Evolutionary conservation across 257 asterid species (phyloP), one percentile per base, ranked within the genome.

Genomic region (Solanum megistacrolobum): DNA sequence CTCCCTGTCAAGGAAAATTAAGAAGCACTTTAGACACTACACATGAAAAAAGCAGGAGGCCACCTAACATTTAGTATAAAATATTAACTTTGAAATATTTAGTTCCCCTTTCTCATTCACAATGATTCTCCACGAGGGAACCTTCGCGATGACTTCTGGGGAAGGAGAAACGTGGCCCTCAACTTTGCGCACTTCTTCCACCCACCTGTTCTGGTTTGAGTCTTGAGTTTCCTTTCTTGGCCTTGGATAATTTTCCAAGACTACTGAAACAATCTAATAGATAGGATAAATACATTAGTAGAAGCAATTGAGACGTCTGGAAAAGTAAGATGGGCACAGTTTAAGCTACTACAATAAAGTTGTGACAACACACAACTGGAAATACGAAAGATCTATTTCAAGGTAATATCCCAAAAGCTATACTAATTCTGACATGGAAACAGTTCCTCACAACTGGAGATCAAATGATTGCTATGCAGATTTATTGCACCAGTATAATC

Each of bases 261-360:
- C 98, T 87, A 94, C 98, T 41, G 98, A 93, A 92, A 96, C 99
- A 92, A 97, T 95, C 99, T 96, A 98, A 86, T 72, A 72, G 83
- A 90, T 34, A n/a, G 39, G 48, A 89, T 41, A 43, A 83, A 68
- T 62, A 88, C 85, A 87, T 84, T 62, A 71, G 36, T 48, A 48
- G 43, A 82, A 48, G 86, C 9, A 31, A 29, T 5, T 1, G 20
- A 29, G 29, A 9, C 7, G 20, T 29, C 69, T 48, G 20, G 69
- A 20, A 20, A 46, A 48, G 69, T 82, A 48, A 82, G 41, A 82
- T 9, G 69, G 29, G 34, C 69, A 29, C 29, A 82, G 69, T 29
- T 48, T 48, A 82, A 46, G 68, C 85, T 81, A 46, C 84, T 79
- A 29, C 38, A 43, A 25, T 46, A 46, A 81, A 81, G 85, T 81